Conservation (phyloP, 208 protist species). For the Wallacemonas rigidus region DNA sequence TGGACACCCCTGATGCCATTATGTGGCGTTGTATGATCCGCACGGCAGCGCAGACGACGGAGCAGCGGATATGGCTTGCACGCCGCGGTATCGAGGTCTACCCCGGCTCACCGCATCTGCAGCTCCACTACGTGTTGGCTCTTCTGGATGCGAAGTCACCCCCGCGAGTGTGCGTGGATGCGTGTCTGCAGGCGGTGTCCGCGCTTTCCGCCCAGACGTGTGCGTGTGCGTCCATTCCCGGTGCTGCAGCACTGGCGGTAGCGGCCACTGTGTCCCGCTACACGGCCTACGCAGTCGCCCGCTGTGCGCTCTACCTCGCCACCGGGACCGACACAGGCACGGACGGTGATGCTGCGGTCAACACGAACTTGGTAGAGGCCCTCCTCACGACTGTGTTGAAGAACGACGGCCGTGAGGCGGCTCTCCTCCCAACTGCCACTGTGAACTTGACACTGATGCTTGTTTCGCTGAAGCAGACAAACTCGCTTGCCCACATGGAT, state of each 20-base stretch:
- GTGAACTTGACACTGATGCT: slow-evolving; percentile 71
- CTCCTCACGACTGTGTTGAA: slow-evolving; percentile 30
- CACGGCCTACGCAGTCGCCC: slow-evolving; percentile 60
- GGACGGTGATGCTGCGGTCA: background rate
- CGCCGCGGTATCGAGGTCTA: slow-evolving; percentile 58
- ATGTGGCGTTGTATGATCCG: slow-evolving; percentile 73
- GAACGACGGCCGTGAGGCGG: slow-evolving; percentile 26
- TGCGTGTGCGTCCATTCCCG: slow-evolving; percentile 31
- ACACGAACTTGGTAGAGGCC: background rate
- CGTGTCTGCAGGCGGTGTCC: slow-evolving; percentile 40
- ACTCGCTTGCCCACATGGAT: slow-evolving; percentile 27
- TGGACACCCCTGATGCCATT: slow-evolving; percentile 33
- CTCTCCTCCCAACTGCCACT: slow-evolving; percentile 61
- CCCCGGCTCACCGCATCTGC: slow-evolving; percentile 61
- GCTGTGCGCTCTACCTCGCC: slow-evolving; percentile 40
- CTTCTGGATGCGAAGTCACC: slow-evolving; percentile 23
- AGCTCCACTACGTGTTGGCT: slow-evolving; percentile 42
- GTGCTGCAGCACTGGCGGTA: slow-evolving; percentile 37
- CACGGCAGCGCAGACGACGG: slow-evolving; percentile 26
- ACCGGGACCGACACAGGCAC: slow-evolving; percentile 13
- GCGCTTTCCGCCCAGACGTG: slow-evolving; percentile 53
- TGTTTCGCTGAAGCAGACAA: slow-evolving; percentile 42
- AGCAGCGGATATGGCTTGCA: slow-evolving; percentile 66
- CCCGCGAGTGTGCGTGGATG: slow-evolving; percentile 27
- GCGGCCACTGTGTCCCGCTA: slow-evolving; percentile 43